Conservation (phyloP, 1,284 basidiomycete species). For the Tilletiaria anomala region DNA sequence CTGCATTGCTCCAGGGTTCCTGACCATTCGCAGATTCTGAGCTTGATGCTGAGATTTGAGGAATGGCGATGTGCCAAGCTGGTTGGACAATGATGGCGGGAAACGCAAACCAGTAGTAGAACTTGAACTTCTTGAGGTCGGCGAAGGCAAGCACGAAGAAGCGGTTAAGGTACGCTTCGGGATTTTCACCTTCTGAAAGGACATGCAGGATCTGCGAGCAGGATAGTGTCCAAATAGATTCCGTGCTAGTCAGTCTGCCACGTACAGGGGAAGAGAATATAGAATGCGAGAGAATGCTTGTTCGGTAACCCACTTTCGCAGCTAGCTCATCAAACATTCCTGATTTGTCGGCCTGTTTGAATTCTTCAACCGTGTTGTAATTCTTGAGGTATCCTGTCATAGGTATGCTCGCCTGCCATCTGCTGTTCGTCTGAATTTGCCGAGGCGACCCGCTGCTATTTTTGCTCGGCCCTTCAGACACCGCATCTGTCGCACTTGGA, state of each 20-base stretch:
- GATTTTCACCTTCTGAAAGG: conserved; percentile 9
- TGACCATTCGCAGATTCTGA: not conserved
- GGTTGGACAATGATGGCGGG: conserved; percentile 58
- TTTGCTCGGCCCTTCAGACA: not conserved
- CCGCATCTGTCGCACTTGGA: too few relatives aligned
- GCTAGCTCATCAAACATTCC: conserved; percentile 49
- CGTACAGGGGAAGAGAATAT: conserved; percentile 3
- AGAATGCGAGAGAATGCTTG: not conserved
- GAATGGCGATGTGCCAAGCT: conserved; percentile 49
- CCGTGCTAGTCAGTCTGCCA: conserved; percentile 4
- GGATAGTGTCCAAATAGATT: not conserved
- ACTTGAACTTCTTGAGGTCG: conserved; percentile 94
- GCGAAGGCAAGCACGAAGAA: conserved; percentile 87
- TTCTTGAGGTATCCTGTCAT: conserved; percentile 59
- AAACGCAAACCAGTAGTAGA: conserved; percentile 95
- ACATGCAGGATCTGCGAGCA: conserved; percentile 1
- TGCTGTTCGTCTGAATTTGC: too few relatives aligned
- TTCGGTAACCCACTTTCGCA: not conserved
- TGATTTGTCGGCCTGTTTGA: conserved; percentile 76
- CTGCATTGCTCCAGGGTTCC: conserved; percentile 25
- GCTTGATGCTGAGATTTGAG: too few relatives aligned
- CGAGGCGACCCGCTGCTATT: too few relatives aligned
- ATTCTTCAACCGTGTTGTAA: conserved; percentile 86
- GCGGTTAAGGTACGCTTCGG: conserved; percentile 46
- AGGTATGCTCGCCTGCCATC: too few relatives aligned